Percentiles rank a stretch among this genome's conserved stretches.
Conservation (phyloP, 805 yeast species). For the Myxozyma geophila region DNA sequence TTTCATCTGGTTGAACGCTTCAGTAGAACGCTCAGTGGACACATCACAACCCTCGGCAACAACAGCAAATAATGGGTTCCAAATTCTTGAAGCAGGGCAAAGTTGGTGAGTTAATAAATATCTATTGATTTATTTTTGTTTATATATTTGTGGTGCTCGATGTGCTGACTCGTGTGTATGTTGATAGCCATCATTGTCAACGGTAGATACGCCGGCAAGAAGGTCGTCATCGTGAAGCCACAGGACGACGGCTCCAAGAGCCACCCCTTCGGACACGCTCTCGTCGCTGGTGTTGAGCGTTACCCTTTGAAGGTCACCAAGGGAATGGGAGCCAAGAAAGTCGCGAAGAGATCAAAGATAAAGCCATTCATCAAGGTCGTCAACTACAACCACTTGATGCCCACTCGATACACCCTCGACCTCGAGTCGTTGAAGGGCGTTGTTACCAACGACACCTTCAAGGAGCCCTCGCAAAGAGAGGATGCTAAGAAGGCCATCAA, state of each 20-base stretch:
- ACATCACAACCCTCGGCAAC: slow-evolving; percentile 4
- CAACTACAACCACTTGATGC: slow-evolving; percentile 99
- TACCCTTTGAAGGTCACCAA: slow-evolving; percentile 96
- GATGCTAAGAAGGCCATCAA: slow-evolving; percentile 99
- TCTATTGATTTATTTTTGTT: neutral
- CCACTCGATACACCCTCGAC: slow-evolving; percentile 98
- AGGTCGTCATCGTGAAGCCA: slow-evolving; percentile 98
- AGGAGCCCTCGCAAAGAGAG: slow-evolving; percentile 97
- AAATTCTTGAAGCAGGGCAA: slow-evolving; percentile 99
- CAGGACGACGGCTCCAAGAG: slow-evolving; percentile 98
- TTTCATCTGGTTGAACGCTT: slow-evolving; percentile 4
- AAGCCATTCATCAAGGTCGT: slow-evolving; percentile 99
- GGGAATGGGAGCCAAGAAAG: slow-evolving; percentile 92
- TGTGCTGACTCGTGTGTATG: neutral
- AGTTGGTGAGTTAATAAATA: slow-evolving; percentile 78
- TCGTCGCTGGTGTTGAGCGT: slow-evolving; percentile 99
- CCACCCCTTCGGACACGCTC: slow-evolving; percentile 99
- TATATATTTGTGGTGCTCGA: neutral
- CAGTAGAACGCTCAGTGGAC: slow-evolving; percentile 8
- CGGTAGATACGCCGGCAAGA: slow-evolving; percentile 99
- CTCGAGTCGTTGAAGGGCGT: slow-evolving; percentile 92
- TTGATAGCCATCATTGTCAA: slow-evolving; percentile 91
- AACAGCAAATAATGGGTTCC: slow-evolving; percentile 47
- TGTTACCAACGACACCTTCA: slow-evolving; percentile 90
- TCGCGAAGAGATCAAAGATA: slow-evolving; percentile 93